A percentile compares a stretch with the other conserved stretches of the same genome.
Conservation (phyloP, 352 stramenopile species). For the Peronospora belbahrii region DNA sequence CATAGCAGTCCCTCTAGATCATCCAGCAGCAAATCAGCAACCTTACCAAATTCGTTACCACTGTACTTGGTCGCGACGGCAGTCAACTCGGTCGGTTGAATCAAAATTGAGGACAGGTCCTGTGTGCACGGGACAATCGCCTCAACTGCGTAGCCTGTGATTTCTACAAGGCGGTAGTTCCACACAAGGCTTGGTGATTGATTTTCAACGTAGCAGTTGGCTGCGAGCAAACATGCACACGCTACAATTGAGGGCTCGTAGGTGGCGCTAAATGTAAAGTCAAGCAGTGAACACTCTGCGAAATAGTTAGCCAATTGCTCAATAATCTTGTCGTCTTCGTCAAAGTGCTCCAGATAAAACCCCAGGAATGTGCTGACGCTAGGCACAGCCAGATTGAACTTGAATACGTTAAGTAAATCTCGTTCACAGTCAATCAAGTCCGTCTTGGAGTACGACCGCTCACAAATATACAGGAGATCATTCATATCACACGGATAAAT, state of each 20-base stretch:
- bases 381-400: slow-evolving; percentile 95
- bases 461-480: slow-evolving; percentile 97
- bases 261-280: slow-evolving; percentile 40
- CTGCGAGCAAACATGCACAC: slow-evolving; percentile 40
- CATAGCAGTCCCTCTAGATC: slow-evolving; percentile 24
- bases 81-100: slow-evolving; percentile 30
- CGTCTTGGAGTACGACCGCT: slow-evolving; percentile 90
- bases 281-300: slow-evolving; percentile 45
- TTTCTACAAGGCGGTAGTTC: slow-evolving; percentile 39
- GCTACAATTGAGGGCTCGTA: slow-evolving; percentile 47
- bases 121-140: slow-evolving; percentile 31
- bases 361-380: slow-evolving; percentile 93
- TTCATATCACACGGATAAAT: slow-evolving; percentile 96
- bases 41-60: slow-evolving; percentile 27
- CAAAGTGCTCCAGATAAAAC: slow-evolving; percentile 88
- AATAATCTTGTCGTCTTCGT: slow-evolving; percentile 29
- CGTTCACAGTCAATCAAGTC: slow-evolving; percentile 86
- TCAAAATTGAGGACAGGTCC: slow-evolving; percentile 30
- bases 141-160: slow-evolving; percentile 40
- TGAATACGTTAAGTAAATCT: slow-evolving; percentile 91
- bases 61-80: slow-evolving; percentile 42
- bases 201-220: slow-evolving; percentile 42
- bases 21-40: slow-evolving; percentile 29
- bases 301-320: slow-evolving; percentile 50
- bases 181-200: slow-evolving; percentile 33